Evolutionary conservation across 192 early-diverging fungal genomes (phyloP).

Genomic region (Diversispora epigaea): DNA sequence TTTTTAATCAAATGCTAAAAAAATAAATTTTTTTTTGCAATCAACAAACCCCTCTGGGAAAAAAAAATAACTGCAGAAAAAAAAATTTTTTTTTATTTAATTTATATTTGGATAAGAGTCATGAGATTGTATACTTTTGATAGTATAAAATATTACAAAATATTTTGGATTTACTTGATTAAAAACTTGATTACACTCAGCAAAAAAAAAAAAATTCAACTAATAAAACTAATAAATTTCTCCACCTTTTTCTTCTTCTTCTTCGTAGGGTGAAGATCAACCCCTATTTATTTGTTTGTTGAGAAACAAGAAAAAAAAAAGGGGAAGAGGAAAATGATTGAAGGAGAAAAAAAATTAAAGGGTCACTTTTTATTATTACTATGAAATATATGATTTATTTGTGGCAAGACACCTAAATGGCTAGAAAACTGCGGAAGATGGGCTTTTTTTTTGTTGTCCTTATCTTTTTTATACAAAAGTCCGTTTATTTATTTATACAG

Average conservation of each 20-base stretch:
- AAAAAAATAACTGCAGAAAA: not conserved
- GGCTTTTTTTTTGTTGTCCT: too few relatives aligned
- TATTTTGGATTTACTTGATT: not conserved
- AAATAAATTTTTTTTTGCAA: not conserved
- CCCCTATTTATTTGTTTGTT: conserved; percentile 20
- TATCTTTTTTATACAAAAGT: too few relatives aligned
- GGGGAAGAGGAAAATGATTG: not conserved
- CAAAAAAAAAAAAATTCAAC: not conserved
- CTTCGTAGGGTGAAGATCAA: not conserved
- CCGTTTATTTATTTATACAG: too few relatives aligned
- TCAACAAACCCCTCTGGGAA: conserved; percentile 6
- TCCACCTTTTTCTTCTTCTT: not conserved
- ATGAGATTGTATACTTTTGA: not conserved
- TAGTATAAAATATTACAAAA: too few relatives aligned
- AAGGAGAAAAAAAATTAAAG: not conserved
- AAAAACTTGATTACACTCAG: not conserved
- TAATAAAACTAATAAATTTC: not conserved
- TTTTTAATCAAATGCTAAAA: not conserved
- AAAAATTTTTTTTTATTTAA: not conserved
- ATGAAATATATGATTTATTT: not conserved
- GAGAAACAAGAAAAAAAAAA: conserved; percentile 17
- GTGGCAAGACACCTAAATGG: not conserved
- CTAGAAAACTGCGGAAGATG: not conserved
- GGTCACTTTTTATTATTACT: not conserved
- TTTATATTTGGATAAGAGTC: conserved; percentile 2